Base-by-base conservation (phyloP, 768 basidiomycete genomes). In the Porphyrellus cyaneotinctus region DNA sequence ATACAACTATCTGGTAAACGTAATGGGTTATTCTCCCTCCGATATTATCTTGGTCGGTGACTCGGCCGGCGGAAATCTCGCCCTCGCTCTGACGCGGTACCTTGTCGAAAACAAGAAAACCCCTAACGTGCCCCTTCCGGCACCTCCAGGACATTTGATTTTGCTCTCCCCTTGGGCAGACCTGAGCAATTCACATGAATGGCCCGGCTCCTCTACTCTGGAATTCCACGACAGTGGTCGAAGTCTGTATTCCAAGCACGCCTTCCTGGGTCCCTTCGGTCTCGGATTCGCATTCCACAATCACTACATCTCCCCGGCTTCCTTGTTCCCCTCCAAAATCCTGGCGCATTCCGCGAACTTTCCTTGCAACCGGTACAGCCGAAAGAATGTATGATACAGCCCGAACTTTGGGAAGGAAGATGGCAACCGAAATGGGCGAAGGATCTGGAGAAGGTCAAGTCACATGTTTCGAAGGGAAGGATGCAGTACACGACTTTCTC, bases 51-150 rank as follows among this genome's bases (percentile, higher is more conserved):
- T 91, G 20, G 74, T 74, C 18, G 90, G 89, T 3, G 88, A 92
- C 64, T 91, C 86, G 1, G 87, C 89, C 0, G 89, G 90, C 3
- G 90, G 77, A 6, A 87, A 91, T 66, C 78, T 91, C 23, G 81
- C 82, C 1, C 74, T 82, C 31, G 82, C 83, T 0, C 74, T 88
- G 38, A 77, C 73, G 10, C 81, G 83, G 5, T 84, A 85, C 57
- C 76, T 89, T 23, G 70, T 79, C 17, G 79, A 83, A 53, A 67
- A 82, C 65, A 68, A 70, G 28, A 62, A 60, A 26, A 49, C 68
- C 3, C 47, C 66, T 10, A 26, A 56, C 13, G 24, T 33, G 0
- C 63, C 66, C 6, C 55, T 81, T n/a, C 79, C 78, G 4, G 62
- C 67, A 12, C 74, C 73, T 33, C 79, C 81, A 1, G 74, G 75